Conservation (phyloP, 179 eudicot species). For the Nepenthes alata region DNA sequence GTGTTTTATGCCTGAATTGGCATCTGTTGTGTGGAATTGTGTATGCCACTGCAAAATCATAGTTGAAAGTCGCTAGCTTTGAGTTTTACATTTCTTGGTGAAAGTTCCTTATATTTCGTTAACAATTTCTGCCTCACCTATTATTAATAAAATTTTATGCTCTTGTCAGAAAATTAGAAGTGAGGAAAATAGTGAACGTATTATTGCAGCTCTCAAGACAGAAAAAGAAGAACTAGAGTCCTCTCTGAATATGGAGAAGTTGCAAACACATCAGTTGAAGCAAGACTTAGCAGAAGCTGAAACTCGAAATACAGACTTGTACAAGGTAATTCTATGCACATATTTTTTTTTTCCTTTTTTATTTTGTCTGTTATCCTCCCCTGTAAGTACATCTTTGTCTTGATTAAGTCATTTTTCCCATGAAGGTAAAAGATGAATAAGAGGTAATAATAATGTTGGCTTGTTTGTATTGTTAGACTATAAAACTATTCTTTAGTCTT, state of each 20-base stretch:
- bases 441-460: no score
- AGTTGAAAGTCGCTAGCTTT: neutral
- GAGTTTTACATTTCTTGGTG: neutral
- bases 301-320: slow-evolving; percentile 58
- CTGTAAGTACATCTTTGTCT: no score
- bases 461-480: no score
- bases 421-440: no score
- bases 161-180: slow-evolving; percentile 37
- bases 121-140: neutral
- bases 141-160: neutral
- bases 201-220: slow-evolving; percentile 42
- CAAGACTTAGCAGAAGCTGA: slow-evolving; percentile 82
- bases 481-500: no score
- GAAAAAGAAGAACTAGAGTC: slow-evolving; percentile 75
- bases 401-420: no score
- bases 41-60: no score
- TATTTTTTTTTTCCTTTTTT: neutral
- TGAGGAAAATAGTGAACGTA: slow-evolving; percentile 37
- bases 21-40: no score
- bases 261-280: slow-evolving; percentile 58
- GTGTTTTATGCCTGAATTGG: no score
- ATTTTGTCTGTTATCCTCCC: neutral
- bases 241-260: slow-evolving; percentile 50
- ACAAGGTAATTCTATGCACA: slow-evolving; percentile 46
- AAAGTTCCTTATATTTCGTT: neutral